Evolutionary conservation across 2,329 filamentous ascomycete genomes (phyloP).

Genomic region (Rhinocladiella similis): DNA sequence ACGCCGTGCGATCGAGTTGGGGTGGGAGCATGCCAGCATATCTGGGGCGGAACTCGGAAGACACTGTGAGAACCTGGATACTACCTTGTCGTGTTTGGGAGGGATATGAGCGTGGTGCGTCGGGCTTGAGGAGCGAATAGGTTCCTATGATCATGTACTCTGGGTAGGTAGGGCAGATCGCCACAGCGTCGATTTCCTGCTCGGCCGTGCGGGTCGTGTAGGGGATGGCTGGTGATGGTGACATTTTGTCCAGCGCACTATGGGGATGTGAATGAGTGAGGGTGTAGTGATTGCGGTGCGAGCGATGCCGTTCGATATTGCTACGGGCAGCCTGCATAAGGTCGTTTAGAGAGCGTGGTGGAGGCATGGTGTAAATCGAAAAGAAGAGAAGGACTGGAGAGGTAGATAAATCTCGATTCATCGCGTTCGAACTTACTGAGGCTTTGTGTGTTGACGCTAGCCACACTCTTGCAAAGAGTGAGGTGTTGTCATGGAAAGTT

Average conservation of each 20-base stretch:
- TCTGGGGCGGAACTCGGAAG: constrained; percentile 7
- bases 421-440: background rate
- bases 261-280: background rate
- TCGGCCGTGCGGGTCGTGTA: constrained; percentile 17
- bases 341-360: background rate
- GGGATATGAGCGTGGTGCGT: constrained; percentile 10
- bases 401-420: background rate
- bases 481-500: constrained; percentile 4
- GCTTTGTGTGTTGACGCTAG: no score
- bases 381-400: background rate
- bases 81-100: constrained; percentile 19
- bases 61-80: constrained; percentile 22
- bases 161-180: constrained; percentile 22
- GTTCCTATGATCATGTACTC: constrained; percentile 28
- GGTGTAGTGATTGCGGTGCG: background rate
- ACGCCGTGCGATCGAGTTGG: constrained; percentile 30
- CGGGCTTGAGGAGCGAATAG: constrained; percentile 24
- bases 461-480: background rate
- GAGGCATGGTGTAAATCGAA: background rate
- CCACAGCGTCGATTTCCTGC: constrained; percentile 27
- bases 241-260: no score
- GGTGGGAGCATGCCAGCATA: constrained; percentile 20
- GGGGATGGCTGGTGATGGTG: constrained; percentile 1
- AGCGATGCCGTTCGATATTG: background rate
- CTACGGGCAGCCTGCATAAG: background rate